Base-by-base conservation (phyloP, 2,329 filamentous ascomycete species). In the Hymenoscyphus albidus region DNA sequence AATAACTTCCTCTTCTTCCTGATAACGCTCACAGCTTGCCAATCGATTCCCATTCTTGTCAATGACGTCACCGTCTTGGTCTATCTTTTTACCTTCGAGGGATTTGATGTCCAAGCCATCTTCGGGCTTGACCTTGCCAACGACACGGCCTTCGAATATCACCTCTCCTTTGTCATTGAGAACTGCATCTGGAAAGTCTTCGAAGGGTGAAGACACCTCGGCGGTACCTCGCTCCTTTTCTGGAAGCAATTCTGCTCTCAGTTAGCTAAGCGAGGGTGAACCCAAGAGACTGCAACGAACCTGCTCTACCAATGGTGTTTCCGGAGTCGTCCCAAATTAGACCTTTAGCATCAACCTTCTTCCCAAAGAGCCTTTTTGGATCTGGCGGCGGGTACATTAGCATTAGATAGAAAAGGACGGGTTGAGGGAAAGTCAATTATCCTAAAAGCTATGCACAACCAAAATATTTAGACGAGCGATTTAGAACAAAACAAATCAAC, bases 1-100 rank as follows among this genome's bases (percentile, higher is more conserved):
- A 31, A 67, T 64, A 9, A 64, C 65, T 35, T 77, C 76, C 58
- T 77, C 77, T 16, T 61, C 59, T 6, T 76, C 70, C 60, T 76
- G 72, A 6, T 70, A 72, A 42, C 73, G 65, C 58, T 75, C 74
- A 5, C 72, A 73, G 39, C 73, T 73, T 40, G 72, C 74, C 1
- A 87, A 75, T 2, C 78, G 74, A 65, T 87, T 87, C 32, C 85
- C 85, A 73, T 91, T 92, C 76, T 88, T 88, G 80, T 95, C 92
- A 62, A 90, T 81, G 42, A 96, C 87, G 64, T 95, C 91, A 48
- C 92, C 92, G 68, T 95, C 91, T 67, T 92, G 89, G 65, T 95
- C 92, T 14, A 95, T 91, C 42, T 81, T 76, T 74, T 87, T 88
- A 39, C 88, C 88, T 65, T 85, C 82, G 38, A 91, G 80, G 62